Evolutionary conservation across 2,329 filamentous ascomycete genomes (phyloP).

Genomic region (Metarhizium guizhouense): DNA sequence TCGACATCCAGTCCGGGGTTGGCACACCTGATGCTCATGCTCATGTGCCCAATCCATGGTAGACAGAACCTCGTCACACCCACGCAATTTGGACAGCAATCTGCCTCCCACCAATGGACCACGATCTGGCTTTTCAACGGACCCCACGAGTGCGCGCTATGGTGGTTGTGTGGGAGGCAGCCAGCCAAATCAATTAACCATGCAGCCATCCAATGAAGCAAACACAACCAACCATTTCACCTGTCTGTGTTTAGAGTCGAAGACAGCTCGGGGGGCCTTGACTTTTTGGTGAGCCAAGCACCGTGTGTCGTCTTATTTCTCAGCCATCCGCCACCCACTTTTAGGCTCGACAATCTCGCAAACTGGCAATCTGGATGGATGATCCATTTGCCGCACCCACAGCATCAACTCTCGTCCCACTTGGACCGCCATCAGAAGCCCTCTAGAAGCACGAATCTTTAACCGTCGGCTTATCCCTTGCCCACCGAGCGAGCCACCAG

Average conservation of each 20-base stretch:
- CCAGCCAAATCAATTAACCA: background rate
- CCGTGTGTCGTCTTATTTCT: slow-evolving; percentile 1
- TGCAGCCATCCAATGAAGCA: background rate
- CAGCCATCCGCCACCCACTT: background rate
- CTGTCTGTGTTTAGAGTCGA: background rate
- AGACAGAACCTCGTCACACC: background rate
- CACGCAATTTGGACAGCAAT: background rate
- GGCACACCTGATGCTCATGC: background rate
- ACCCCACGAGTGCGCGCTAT: background rate
- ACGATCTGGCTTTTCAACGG: background rate
- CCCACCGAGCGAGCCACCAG: background rate
- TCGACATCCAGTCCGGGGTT: background rate
- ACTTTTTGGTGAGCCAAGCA: background rate
- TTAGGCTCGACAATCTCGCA: slow-evolving; percentile 7
- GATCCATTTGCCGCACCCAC: slow-evolving; percentile 1
- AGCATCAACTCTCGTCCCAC: slow-evolving; percentile 2
- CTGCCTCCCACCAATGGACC: background rate
- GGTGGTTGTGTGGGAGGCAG: background rate
- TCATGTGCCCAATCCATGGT: background rate
- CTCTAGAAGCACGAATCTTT: slow-evolving; percentile 4
- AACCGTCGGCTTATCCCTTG: background rate
- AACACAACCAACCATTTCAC: background rate
- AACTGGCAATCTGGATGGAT: slow-evolving; percentile 3
- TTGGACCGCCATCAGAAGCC: slow-evolving; percentile 3
- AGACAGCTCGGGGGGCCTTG: background rate